These are phyloP conservation scores for Cerrena zonata DNA, from an alignment of 1,284 basidiomycete species.

Conservation along the genomic window DNA sequence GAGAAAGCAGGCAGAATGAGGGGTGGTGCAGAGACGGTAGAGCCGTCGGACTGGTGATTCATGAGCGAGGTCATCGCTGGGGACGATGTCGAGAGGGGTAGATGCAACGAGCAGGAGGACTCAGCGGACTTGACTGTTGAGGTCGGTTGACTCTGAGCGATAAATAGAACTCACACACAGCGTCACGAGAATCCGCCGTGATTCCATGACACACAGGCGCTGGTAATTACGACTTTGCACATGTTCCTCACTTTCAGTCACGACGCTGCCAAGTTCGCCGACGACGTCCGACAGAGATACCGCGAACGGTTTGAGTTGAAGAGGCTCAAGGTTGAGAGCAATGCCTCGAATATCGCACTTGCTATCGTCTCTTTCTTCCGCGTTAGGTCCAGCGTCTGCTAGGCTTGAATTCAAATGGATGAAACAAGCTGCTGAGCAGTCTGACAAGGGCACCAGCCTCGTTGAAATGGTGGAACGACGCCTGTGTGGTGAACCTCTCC, in stretches of 20 bases:
- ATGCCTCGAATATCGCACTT: conserved; percentile 20
- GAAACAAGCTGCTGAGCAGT: conserved; percentile 30
- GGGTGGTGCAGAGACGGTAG: conserved; percentile 14
- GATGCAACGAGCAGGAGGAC: neutral
- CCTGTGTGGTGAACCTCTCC: conserved; percentile 71
- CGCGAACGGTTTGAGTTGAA: neutral
- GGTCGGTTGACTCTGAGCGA: neutral
- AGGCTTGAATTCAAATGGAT: conserved; percentile 60
- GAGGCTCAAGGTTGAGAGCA: neutral
- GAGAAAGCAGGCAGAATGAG: conserved; percentile 12
- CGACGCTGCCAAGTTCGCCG: neutral
- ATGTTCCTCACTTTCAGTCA: neutral
- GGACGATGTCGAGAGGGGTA: neutral
- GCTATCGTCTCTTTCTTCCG: conserved; percentile 30
- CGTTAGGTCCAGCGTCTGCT: conserved; percentile 44
- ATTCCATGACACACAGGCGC: neutral
- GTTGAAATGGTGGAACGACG: conserved; percentile 52
- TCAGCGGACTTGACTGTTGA: no score
- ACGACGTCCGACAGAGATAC: neutral
- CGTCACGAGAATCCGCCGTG: neutral
- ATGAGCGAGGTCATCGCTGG: neutral
- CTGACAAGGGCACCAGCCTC: conserved; percentile 23
- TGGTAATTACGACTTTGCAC: neutral
- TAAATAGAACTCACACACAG: conserved; percentile 2
- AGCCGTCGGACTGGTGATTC: conserved; percentile 14